These are phyloP conservation scores for Dendrobium nobile DNA, from an alignment of 106 monocot species.

Conservation along the genomic window DNA sequence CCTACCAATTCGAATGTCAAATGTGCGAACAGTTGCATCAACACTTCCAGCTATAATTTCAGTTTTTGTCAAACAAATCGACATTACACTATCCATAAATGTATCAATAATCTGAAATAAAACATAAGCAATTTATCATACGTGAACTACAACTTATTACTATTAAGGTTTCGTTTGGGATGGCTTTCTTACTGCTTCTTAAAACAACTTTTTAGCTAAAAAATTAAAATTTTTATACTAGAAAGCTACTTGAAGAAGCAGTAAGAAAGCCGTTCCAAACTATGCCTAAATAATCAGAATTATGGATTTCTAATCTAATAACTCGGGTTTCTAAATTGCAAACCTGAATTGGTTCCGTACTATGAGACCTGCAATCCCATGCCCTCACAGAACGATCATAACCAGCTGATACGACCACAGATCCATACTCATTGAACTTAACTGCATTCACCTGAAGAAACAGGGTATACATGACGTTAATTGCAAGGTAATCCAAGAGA, in stretches of 20 bases:
- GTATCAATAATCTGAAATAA: conserved; percentile 68
- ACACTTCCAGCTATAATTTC: conserved; percentile 98
- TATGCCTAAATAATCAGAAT: background rate
- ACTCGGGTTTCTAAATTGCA: background rate
- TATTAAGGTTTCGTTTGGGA: too few relatives aligned
- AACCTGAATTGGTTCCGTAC: conserved; percentile 96
- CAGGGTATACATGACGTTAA: conserved; percentile 8
- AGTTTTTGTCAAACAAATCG: conserved; percentile 76
- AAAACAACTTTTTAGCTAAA: too few relatives aligned
- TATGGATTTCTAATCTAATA: background rate
- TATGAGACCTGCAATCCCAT: conserved; percentile 97
- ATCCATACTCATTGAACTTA: conserved; percentile 87
- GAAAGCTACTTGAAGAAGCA: too few relatives aligned
- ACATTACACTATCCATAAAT: conserved; percentile 97
- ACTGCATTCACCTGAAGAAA: conserved; percentile 77
- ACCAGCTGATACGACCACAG: conserved; percentile 91
- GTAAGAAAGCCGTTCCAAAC: too few relatives aligned
- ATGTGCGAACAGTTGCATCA: conserved; percentile 95
- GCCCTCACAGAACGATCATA: conserved; percentile 94
- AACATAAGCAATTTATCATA: conserved; percentile 2
- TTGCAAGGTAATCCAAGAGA: background rate
- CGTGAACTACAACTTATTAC: background rate
- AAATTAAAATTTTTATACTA: too few relatives aligned
- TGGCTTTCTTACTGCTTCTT: too few relatives aligned
- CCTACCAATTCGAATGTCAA: conserved; percentile 99